Base-by-base conservation (phyloP, 768 basidiomycete species). In the Mrakia blollopis region DNA sequence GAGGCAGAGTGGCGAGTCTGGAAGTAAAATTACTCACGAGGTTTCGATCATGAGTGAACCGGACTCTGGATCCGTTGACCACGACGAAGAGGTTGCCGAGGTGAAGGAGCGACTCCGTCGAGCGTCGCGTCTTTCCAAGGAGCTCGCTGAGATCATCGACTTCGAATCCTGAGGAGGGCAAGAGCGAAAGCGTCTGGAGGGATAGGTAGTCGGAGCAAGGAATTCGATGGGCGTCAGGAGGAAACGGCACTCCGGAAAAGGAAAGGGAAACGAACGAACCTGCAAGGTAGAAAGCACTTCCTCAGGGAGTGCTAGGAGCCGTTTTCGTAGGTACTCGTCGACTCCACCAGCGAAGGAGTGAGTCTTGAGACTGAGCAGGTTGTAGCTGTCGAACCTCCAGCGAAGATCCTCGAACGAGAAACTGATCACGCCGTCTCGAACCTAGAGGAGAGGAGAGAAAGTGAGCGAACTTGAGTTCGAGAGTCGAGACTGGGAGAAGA, bases 21-120 rank as follows among this genome's bases (percentile, higher is more conserved):
- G 39, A 41, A 41, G 5, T 5, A 6, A 6, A 11, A 5, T 6
- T 41, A 57, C 57, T 57, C 13, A 44, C 37, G 8, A 39, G 67
- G 37, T n/a, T 69, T 13, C 68, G 68, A 61, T 76, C 75, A 52
- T 76, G 75, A 28, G 57, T 18, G 35, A 72, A 76, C 3, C 75
- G 75, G 30, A 76, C 75, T 13, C 32, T 71, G n/a, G 39, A 41
- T 11, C 47, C 75, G n/a, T 18, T 28, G 23, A 52, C 4, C n/a
- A 69, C 28, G 37, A 30, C 28, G 30, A 75, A 41, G 16, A 70
- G 54, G 44, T 18, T 69, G 2, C 61, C 57, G 28, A 60, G 68
- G 23, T 9, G 47, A 23, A 76, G 75, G 0, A 54, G 30, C 9
- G 61, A 10, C 11, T 50, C 52, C 9, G 39, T 47, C 10, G 39